Conservation (phyloP, 2,329 filamentous ascomycete species). For the Fusarium hainanense region DNA sequence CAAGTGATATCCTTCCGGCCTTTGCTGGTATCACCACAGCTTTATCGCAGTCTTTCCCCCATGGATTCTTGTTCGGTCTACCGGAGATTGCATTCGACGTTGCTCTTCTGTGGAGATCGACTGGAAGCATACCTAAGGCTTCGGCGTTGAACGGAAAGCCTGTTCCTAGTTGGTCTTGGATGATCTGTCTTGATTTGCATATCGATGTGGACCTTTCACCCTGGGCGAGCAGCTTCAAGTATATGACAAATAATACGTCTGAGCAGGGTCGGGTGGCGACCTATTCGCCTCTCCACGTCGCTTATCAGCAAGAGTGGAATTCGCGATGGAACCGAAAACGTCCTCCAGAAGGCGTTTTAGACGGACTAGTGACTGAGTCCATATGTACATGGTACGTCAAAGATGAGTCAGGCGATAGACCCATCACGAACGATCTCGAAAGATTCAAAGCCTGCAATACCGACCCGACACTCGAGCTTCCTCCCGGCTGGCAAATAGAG, state of each 20-base stretch:
- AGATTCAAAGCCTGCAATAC: background rate
- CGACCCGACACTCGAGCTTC: background rate
- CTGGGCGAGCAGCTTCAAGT: background rate
- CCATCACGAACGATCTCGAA: background rate
- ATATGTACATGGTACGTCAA: background rate
- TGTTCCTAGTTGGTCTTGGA: background rate
- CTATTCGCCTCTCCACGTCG: background rate
- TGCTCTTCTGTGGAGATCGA: background rate
- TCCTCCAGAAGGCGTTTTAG: background rate
- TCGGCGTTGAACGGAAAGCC: background rate
- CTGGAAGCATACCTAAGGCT: background rate
- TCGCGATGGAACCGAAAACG: background rate
- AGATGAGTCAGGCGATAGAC: background rate
- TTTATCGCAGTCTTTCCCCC: background rate
- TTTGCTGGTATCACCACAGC: background rate
- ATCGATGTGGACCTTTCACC: background rate
- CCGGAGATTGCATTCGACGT: background rate
- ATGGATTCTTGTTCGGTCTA: background rate
- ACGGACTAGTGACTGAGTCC: background rate
- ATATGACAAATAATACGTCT: accelerated
- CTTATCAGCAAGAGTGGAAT: background rate
- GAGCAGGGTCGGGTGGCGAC: background rate
- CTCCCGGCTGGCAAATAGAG: background rate
- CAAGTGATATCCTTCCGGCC: background rate
- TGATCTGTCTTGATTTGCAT: background rate